Percentiles rank a stretch among this genome's conserved stretches.
Conservation (phyloP, 106 monocot species). For the Apostasia ramifera region DNA sequence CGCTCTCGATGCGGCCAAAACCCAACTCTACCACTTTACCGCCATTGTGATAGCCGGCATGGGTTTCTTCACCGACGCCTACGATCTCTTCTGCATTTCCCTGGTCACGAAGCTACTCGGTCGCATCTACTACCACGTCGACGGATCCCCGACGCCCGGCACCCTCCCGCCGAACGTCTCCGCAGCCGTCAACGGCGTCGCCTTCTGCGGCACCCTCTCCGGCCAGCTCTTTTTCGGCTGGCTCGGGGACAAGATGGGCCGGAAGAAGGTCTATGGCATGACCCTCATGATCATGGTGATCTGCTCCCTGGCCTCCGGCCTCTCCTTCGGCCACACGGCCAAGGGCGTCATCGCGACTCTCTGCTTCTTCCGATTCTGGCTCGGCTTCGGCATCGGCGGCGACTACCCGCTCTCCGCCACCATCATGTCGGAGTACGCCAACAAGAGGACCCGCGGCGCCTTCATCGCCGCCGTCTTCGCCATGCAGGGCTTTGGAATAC, state of each 20-base stretch:
- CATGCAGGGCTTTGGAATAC: conserved; percentile 59
- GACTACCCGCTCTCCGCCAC: conserved; percentile 72
- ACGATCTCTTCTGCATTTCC: conserved; percentile 56
- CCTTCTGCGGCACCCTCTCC: conserved; percentile 41
- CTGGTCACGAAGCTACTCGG: conserved; percentile 43
- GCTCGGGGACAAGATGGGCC: conserved; percentile 47
- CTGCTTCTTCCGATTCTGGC: conserved; percentile 82
- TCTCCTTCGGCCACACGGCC: conserved; percentile 42
- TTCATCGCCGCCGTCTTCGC: conserved; percentile 70
- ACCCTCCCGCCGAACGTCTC: conserved; percentile 38
- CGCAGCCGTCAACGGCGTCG: conserved; percentile 38
- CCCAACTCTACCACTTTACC: conserved; percentile 9
- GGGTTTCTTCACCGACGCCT: conserved; percentile 47
- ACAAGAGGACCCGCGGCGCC: conserved; percentile 57
- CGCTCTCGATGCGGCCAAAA: conserved; percentile 7
- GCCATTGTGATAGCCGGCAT: conserved; percentile 7
- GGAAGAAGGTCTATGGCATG: conserved; percentile 60
- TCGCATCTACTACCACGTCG: conserved; percentile 20
- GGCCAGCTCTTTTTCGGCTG: conserved; percentile 46
- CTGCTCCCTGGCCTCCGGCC: conserved; percentile 59
- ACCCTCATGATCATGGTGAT: conserved; percentile 55
- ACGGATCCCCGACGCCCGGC: conserved; percentile 13
- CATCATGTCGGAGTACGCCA: conserved; percentile 84
- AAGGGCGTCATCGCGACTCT: conserved; percentile 38
- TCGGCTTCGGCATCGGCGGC: conserved; percentile 68